phyloP scores from a whole-genome alignment of 306 rosid genomes.

The Prinsepia uniflora region DNA sequence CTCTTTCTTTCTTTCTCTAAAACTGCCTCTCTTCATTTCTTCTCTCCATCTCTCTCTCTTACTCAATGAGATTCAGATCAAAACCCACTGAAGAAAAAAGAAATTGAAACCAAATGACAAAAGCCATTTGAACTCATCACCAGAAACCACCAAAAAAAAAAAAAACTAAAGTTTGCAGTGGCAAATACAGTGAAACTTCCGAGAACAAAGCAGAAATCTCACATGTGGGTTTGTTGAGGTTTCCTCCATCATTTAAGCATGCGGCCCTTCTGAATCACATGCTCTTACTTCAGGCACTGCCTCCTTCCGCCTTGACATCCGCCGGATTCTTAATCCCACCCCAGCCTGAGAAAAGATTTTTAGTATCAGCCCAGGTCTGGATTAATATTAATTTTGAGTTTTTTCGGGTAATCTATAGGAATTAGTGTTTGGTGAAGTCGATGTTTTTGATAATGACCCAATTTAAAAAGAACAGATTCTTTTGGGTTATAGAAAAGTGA shows the following conservation, averaged over 20 bases:
- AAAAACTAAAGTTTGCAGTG: background rate
- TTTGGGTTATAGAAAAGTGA: background rate
- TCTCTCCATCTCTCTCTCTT: conserved; percentile 9
- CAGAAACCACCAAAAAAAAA: background rate
- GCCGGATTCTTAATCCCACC: background rate
- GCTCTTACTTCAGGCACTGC: no score
- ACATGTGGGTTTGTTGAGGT: conserved; percentile 31
- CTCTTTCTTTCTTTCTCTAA: background rate
- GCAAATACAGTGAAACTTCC: conserved; percentile 28
- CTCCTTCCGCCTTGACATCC: background rate
- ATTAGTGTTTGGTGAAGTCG: conserved; percentile 4
- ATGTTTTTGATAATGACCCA: background rate
- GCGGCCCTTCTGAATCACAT: background rate
- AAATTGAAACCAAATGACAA: background rate
- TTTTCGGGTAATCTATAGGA: background rate
- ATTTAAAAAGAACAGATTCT: background rate
- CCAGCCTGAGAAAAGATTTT: background rate
- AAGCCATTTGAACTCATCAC: conserved; percentile 54
- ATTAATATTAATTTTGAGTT: background rate
- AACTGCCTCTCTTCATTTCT: background rate
- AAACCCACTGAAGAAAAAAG: background rate
- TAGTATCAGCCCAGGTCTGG: background rate
- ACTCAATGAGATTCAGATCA: background rate
- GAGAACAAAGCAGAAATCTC: conserved; percentile 47
- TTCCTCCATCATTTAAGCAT: background rate